phyloP scores from a whole-genome alignment of 176 grass and related monocot genomes.

The Puya raimondii region DNA sequence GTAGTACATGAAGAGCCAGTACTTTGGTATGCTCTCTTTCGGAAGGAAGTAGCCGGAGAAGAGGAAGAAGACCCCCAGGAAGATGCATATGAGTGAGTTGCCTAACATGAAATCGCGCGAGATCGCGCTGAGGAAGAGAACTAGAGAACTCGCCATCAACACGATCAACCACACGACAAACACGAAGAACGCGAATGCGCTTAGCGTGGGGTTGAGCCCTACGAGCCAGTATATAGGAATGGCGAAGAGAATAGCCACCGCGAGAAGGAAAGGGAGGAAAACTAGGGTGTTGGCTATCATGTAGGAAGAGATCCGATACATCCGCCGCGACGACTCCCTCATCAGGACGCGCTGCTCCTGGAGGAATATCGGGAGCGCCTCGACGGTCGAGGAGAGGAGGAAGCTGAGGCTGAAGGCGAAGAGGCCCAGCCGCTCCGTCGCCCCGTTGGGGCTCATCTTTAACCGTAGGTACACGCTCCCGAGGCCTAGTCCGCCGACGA shows the following conservation, averaged over 20 bases:
- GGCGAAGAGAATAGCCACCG: conserved; percentile 62
- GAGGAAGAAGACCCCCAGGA: conserved; percentile 77
- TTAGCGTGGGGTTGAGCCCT: conserved; percentile 36
- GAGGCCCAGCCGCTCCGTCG: conserved; percentile 62
- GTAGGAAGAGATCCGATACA: conserved; percentile 82
- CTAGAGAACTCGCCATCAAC: conserved; percentile 79
- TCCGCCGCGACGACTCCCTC: conserved; percentile 57
- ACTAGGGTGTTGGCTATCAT: conserved; percentile 56
- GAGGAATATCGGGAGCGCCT: conserved; percentile 70
- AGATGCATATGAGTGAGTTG: conserved; percentile 76
- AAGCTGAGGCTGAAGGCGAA: conserved; percentile 95
- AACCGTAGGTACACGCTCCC: conserved; percentile 73
- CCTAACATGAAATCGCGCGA: conserved; percentile 76
- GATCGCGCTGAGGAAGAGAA: conserved; percentile 77
- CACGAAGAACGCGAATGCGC: conserved; percentile 57
- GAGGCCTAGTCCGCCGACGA: conserved; percentile 60
- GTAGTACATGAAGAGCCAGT: conserved; percentile 92
- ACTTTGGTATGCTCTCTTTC: conserved; percentile 68
- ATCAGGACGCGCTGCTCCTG: conserved; percentile 85
- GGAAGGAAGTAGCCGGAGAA: conserved; percentile 98
- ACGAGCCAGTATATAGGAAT: conserved; percentile 62
- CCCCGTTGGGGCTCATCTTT: conserved; percentile 29
- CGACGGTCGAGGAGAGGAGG: conserved; percentile 89
- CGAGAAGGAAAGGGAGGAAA: conserved; percentile 80
- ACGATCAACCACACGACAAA: conserved; percentile 82